Evolutionary conservation across 495 filamentous ascomycete genomes (phyloP), one percentile per base, ranked within the genome.

Genomic region (Aspergillus baeticus): DNA sequence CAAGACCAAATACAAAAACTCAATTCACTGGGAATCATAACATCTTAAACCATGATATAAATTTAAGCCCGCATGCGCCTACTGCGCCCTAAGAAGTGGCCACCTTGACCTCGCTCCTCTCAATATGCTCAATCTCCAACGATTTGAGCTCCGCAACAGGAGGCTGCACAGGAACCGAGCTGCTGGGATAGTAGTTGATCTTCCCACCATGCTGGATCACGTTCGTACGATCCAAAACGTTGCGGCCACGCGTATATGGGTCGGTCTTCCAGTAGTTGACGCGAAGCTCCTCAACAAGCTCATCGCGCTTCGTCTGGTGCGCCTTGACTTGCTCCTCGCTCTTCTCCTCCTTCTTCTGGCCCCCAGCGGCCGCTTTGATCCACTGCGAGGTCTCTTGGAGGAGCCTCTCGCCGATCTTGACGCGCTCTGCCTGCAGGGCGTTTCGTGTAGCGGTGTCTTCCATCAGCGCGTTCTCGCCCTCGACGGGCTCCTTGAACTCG

Each of bases 231-330:
- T 94, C 90, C 54, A 92, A 89, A 31, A 77, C 69, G 6, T 81
- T 82, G 61, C 85, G 75, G 13, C 88, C 88, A n/a, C 91, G 76
- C 7, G 88, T 36, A 66, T 90, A 91, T 0, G 87, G 87, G 62
- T 94, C 90, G 2, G 91, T 61, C 18, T 73, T 67, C 93, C 94
- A 98, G 70, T 97, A 95, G 55, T 91, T 89, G 36, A 81, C 77
- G 10, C 82, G 76, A 54, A 97, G 65, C 43, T 79, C 68, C 55
- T 81, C 81, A 0, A 84, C 73, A 3, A 96, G 65, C 42, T 77
- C 76, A 10, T 85, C 81, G 48, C 81, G 77, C n/a, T 83, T 80
- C 11, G 68, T 77, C 10, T 75, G 71, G 45, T 87, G 81, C 23
- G 79, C 75, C 10, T 61, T 53, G 11, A 61, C 10, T 17, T 65